Base-by-base conservation (phyloP, 2,329 filamentous ascomycete genomes). In the Canariomyces notabilis region DNA sequence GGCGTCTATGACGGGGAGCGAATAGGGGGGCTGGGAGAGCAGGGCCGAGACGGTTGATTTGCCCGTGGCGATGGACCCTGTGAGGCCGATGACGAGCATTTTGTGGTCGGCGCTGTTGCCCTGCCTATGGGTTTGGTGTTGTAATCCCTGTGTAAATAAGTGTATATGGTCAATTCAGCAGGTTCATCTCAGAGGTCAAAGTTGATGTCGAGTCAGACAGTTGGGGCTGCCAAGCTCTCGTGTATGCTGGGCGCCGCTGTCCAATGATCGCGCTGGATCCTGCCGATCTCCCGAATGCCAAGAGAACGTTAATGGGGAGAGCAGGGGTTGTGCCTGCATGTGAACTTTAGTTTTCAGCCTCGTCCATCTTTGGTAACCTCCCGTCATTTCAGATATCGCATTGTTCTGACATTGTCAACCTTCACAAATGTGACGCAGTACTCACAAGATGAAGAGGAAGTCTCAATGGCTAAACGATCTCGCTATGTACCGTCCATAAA, bases 21-120 rank as follows among this genome's bases (percentile, higher is more conserved):
- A 84, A 73, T 96, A 87, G 0, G 91, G 93, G 5, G 87, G 74
- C 4, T 80, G 75, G 41, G 85, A 81, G 59, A 98, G 86, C 57
- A 95, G 77, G 32, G 77, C 75, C 21, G 93, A 95, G 45, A 96
- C 89, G 56, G 91, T 98, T 37, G 91, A 95, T 78, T 98, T 98
- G 65, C 93, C 93, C 5, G 93, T 98, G 50, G 93, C 93, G 63
- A 98, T 97, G 51, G 90, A 95, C 64, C 93, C 93, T 7, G 93
- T 98, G 20, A 98, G 81, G 47, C 93, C 93, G 59, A 98, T 89
- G 61, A 98, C 82, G 39, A 97, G 80, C 93, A 97, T 97, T n/a
- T 56, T 55, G 42, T n/a, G n/a, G n/a, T n/a, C n/a, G n/a, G n/a
- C n/a, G 9, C 31, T 14, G 31, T 12, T 26, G 23, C 33, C 19